These are phyloP conservation scores for Leccinum truebloodii DNA, from an alignment of 768 basidiomycete species.

Conservation along the genomic window DNA sequence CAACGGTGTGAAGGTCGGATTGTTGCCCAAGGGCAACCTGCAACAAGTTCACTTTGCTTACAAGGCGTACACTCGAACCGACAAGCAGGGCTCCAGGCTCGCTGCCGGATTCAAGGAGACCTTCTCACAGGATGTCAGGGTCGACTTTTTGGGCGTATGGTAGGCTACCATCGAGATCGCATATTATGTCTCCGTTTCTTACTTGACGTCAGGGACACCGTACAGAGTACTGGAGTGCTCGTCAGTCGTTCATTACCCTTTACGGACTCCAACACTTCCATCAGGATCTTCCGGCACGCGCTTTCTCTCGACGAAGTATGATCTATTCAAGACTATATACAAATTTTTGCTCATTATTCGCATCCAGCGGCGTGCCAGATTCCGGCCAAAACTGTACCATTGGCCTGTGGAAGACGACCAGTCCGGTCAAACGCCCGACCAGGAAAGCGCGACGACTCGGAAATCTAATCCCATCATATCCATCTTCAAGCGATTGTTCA, in stretches of 20 bases:
- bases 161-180: slow-evolving; percentile 29
- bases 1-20: slow-evolving; percentile 52
- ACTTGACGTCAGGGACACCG: slow-evolving; percentile 62
- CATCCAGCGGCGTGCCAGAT: slow-evolving; percentile 62
- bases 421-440: slow-evolving; percentile 20
- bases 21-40: slow-evolving; percentile 65
- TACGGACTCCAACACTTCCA: slow-evolving; percentile 57
- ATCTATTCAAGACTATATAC: neutral
- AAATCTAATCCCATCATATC: neutral
- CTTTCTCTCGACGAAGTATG: slow-evolving; percentile 73
- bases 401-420: slow-evolving; percentile 32
- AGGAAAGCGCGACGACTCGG: neutral
- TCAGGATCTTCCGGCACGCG: slow-evolving; percentile 76
- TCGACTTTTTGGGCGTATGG: slow-evolving; percentile 84
- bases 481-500: neutral
- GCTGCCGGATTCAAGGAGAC: slow-evolving; percentile 72
- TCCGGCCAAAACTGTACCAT: slow-evolving; percentile 66
- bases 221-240: slow-evolving; percentile 71
- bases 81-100: slow-evolving; percentile 44
- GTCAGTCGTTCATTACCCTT: slow-evolving; percentile 64
- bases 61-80: slow-evolving; percentile 61
- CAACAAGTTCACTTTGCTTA: slow-evolving; percentile 77
- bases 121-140: slow-evolving; percentile 60
- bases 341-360: slow-evolving; percentile 11
- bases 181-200: neutral